phyloP scores from a whole-genome alignment of 1,284 basidiomycete species.

The Meripilus lineatus region DNA sequence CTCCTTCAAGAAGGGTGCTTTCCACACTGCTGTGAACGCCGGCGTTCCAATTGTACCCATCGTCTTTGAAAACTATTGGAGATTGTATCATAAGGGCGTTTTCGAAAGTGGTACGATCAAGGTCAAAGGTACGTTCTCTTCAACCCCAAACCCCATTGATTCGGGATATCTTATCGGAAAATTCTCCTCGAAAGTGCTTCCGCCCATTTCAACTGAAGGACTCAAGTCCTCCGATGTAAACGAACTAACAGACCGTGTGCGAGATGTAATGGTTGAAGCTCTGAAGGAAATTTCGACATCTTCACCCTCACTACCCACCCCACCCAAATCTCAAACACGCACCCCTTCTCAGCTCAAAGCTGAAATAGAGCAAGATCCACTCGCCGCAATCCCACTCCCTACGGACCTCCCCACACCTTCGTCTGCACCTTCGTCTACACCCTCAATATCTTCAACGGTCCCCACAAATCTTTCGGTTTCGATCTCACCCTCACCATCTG shows the following conservation, averaged over 20 bases:
- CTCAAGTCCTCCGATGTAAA: constrained; percentile 63
- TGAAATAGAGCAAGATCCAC: neutral
- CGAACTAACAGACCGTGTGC: constrained; percentile 58
- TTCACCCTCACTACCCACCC: neutral
- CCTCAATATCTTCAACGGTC: neutral
- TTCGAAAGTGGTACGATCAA: constrained; percentile 79
- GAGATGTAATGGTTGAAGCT: constrained; percentile 66
- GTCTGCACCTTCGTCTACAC: neutral
- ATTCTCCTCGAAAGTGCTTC: constrained; percentile 51
- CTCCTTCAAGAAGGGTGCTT: constrained; percentile 97
- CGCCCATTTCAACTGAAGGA: constrained; percentile 70
- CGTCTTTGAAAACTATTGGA: constrained; percentile 93
- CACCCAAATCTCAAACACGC: constrained; percentile 1
- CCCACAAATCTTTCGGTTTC: neutral
- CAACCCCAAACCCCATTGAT: neutral
- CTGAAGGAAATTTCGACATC: constrained; percentile 62
- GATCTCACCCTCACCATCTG: neutral
- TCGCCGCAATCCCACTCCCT: neutral
- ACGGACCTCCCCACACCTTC: no score
- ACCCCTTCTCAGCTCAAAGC: neutral
- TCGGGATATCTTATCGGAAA: no score
- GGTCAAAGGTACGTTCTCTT: constrained; percentile 65
- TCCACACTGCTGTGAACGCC: constrained; percentile 91
- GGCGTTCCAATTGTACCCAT: constrained; percentile 88
- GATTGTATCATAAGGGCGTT: constrained; percentile 73